Evolutionary conservation across 139 green algal species (phyloP).

Genomic region (Chlamydomonas applanata): DNA sequence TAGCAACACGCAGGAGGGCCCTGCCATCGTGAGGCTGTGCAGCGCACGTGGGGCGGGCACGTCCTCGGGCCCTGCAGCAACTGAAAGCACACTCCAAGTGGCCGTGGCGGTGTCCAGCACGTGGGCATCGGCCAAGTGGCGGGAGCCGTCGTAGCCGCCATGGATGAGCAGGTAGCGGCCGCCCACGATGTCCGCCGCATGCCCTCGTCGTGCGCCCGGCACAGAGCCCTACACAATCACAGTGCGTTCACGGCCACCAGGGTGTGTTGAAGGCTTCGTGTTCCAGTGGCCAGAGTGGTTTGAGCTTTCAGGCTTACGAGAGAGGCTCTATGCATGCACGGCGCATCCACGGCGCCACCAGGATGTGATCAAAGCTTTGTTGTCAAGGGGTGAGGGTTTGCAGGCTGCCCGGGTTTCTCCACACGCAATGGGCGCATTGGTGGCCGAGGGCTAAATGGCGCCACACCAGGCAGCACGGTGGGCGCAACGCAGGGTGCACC

Average conservation of each 20-base stretch:
- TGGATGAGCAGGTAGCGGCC: conserved; percentile 51
- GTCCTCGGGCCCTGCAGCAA: conserved; percentile 22
- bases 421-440: too few species aligned
- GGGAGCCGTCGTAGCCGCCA: conserved; percentile 39
- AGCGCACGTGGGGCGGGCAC: conserved; percentile 28
- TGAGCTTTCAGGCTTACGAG: too few species aligned
- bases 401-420: too few species aligned
- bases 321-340: too few species aligned
- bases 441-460: too few species aligned
- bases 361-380: too few species aligned
- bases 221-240: conserved; percentile 14
- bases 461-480: too few species aligned
- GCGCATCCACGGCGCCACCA: too few species aligned
- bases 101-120: conserved; percentile 38
- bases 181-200: conserved; percentile 29
- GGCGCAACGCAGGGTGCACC: too few species aligned
- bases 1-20: conserved; percentile 33
- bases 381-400: too few species aligned
- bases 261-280: too few species aligned
- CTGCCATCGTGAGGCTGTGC: conserved; percentile 41
- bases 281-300: too few species aligned
- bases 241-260: neutral
- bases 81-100: conserved; percentile 28
- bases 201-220: conserved; percentile 26
- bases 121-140: conserved; percentile 26